Evolutionary conservation across 805 yeast species (phyloP).

Genomic region (Cyberlindnera euphorbiiphila): DNA sequence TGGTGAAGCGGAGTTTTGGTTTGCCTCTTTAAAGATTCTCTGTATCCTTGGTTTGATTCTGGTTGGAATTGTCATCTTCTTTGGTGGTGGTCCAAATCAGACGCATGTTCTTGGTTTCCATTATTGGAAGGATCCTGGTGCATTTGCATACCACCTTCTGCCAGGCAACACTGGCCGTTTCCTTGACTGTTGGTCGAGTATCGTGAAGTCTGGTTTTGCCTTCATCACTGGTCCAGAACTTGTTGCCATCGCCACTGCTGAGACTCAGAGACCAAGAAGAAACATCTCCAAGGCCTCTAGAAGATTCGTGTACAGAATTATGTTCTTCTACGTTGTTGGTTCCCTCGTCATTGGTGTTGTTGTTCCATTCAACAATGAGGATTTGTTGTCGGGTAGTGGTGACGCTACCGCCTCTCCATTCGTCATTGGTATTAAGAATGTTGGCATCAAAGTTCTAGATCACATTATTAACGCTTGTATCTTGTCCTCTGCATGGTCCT

Average conservation of each 20-base stretch:
- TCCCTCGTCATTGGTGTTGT: constrained; percentile 66
- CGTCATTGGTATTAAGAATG: constrained; percentile 72
- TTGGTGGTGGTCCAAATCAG: constrained; percentile 60
- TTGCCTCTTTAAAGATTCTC: constrained; percentile 52
- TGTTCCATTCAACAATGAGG: constrained; percentile 56
- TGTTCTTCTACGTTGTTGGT: constrained; percentile 60
- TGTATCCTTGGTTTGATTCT: constrained; percentile 61
- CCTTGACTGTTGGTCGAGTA: constrained; percentile 58
- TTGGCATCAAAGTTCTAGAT: constrained; percentile 63
- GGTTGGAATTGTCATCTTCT: constrained; percentile 52
- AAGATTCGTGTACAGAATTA: constrained; percentile 51
- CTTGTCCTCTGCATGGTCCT: constrained; percentile 74
- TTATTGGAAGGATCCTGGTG: constrained; percentile 60
- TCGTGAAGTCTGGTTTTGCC: constrained; percentile 63
- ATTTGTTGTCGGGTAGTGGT: constrained; percentile 45
- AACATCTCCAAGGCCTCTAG: constrained; percentile 58
- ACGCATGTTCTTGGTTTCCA: constrained; percentile 59
- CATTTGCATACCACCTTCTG: constrained; percentile 45
- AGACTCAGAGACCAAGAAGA: constrained; percentile 54
- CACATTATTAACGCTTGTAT: constrained; percentile 77
- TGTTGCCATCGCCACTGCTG: constrained; percentile 55
- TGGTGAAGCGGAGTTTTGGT: constrained; percentile 66
- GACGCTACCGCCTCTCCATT: constrained; percentile 75
- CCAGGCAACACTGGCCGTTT: constrained; percentile 59
- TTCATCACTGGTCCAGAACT: constrained; percentile 64